Percentiles rank a stretch among this genome's conserved stretches.
Evolutionary conservation across 139 green algal genomes (phyloP).

Genomic region (Chlamydomonas asymmetrica): DNA sequence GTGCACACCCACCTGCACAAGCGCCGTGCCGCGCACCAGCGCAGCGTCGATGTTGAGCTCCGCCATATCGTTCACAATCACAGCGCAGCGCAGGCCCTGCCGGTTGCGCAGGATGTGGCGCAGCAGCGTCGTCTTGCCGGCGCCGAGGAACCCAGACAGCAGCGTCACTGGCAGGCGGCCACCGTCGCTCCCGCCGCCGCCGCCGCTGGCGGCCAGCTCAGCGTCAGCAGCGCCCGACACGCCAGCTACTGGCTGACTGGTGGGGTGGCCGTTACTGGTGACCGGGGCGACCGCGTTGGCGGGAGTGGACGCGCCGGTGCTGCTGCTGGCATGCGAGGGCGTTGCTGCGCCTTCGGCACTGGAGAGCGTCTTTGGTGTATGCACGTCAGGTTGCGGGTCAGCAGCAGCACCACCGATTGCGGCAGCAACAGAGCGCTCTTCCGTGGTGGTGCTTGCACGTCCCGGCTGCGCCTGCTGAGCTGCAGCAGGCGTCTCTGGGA

Average conservation of each 20-base stretch:
- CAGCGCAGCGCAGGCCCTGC: conserved; percentile 49
- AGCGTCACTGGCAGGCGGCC: conserved; percentile 67
- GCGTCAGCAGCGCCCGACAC: background rate
- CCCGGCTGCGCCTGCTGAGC: background rate
- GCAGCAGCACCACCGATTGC: no score
- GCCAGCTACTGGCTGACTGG: background rate
- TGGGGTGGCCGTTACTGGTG: background rate
- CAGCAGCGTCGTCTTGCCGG: conserved; percentile 83
- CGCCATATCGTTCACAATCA: conserved; percentile 91
- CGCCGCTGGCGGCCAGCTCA: background rate
- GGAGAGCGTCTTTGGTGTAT: no score
- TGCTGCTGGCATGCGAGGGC: no score
- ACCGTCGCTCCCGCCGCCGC: background rate
- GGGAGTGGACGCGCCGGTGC: no score
- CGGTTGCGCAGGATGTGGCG: conserved; percentile 64
- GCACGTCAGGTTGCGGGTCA: no score
- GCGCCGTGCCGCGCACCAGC: conserved; percentile 47
- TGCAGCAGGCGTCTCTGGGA: background rate
- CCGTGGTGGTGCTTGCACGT: background rate
- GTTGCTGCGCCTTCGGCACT: no score
- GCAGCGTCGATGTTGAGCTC: conserved; percentile 83
- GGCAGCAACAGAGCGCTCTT: no score
- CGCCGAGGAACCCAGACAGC: conserved; percentile 70
- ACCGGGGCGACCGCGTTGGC: no score
- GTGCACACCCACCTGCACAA: conserved; percentile 11